Percentiles rank a stretch among this genome's conserved stretches.
Evolutionary conservation across 2,329 filamentous ascomycete species (phyloP).

Genomic region (Claviceps sp.): DNA sequence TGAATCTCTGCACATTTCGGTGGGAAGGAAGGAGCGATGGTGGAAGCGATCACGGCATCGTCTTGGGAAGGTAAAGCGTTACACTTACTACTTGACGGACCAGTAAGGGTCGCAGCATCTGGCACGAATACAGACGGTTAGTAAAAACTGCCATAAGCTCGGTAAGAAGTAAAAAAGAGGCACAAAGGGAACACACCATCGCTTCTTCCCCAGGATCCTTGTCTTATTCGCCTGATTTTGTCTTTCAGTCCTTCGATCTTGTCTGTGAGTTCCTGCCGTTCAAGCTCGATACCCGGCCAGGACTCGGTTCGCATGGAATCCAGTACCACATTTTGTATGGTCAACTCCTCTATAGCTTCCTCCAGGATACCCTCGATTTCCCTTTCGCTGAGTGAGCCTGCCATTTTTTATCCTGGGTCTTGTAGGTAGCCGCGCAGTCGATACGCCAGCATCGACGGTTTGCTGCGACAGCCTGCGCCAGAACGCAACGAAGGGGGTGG

Average conservation of each 20-base stretch:
- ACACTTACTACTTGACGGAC: background rate
- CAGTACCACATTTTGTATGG: conserved; percentile 28
- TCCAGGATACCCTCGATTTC: conserved; percentile 8
- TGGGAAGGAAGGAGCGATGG: background rate
- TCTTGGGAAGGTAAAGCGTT: background rate
- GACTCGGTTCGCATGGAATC: conserved; percentile 21
- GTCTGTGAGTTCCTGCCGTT: background rate
- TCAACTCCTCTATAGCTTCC: conserved; percentile 27
- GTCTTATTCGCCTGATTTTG: conserved; percentile 11
- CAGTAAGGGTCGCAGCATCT: background rate
- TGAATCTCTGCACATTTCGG: background rate
- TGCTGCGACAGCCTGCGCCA: background rate
- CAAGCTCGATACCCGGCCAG: conserved; percentile 18
- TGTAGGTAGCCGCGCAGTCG: conserved; percentile 5
- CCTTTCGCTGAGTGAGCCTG: background rate
- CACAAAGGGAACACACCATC: background rate
- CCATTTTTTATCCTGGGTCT: background rate
- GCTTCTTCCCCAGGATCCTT: background rate
- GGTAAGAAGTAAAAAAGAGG: background rate
- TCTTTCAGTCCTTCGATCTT: conserved; percentile 18
- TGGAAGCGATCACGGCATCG: background rate
- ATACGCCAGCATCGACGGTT: conserved; percentile 3
- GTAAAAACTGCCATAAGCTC: background rate
- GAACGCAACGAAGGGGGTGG: background rate
- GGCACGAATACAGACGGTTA: background rate